Conservation (phyloP, 495 filamentous ascomycete genomes). For the Neurospora sp. region DNA sequence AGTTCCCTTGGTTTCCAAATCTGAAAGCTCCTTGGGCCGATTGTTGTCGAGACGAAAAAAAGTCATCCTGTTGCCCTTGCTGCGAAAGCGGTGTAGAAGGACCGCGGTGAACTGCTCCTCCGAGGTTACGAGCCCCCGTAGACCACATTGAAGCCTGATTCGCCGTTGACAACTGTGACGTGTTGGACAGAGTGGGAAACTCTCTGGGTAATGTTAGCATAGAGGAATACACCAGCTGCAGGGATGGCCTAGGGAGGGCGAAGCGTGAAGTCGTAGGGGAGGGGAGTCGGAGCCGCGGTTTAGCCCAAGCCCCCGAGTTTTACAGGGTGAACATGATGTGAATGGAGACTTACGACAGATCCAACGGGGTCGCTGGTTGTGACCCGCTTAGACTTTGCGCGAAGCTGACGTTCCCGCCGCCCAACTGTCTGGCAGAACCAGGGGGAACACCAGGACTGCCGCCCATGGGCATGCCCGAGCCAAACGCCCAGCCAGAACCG, state of each 20-base stretch:
- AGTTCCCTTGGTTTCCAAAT: conserved; percentile 42
- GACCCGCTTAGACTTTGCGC: conserved; percentile 73
- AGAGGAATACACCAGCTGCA: not conserved
- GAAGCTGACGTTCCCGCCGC: conserved; percentile 61
- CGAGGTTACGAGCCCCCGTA: conserved; percentile 30
- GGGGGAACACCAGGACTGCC: conserved; percentile 48
- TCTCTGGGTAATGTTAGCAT: conserved; percentile 42
- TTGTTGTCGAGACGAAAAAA: conserved; percentile 45
- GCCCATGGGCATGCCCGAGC: conserved; percentile 55
- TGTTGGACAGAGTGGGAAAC: conserved; percentile 72
- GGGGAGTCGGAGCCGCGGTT: not conserved
- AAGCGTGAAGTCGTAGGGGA: not conserved
- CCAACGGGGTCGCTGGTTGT: conserved; percentile 63
- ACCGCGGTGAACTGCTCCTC: conserved; percentile 55
- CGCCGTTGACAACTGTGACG: conserved; percentile 47
- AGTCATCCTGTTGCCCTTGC: conserved; percentile 48
- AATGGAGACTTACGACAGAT: conserved; percentile 62
- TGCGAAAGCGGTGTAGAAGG: conserved; percentile 47
- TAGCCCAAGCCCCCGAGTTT: not conserved
- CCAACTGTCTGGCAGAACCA: conserved; percentile 41
- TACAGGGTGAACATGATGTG: not conserved
- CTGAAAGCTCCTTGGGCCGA: conserved; percentile 51
- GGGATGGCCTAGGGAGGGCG: not conserved
- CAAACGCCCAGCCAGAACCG: conserved; percentile 66
- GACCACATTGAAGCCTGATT: conserved; percentile 52